A percentile compares a stretch with the other conserved stretches of the same genome.
Evolutionary conservation across 306 rosid genomes (phyloP).

Genomic region (Cucurbita ficifolia): DNA sequence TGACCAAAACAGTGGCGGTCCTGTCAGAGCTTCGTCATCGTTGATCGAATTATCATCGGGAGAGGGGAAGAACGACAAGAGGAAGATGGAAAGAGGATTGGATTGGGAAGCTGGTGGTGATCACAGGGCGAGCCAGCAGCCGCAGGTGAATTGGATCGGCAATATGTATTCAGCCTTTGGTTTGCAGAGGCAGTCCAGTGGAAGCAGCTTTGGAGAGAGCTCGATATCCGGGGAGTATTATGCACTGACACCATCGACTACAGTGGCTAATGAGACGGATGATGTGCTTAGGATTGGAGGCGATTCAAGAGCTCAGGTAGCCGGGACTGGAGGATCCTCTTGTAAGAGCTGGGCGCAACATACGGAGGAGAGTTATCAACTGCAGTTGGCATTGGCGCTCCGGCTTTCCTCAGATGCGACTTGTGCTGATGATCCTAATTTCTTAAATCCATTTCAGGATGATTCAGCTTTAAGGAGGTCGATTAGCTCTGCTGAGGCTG

Average conservation of each 20-base stretch:
- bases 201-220: constrained; percentile 90
- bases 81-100: constrained; percentile 35
- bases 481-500: constrained; percentile 34
- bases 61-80: constrained; percentile 42
- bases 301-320: constrained; percentile 31
- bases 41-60: constrained; percentile 40
- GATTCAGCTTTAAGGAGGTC: constrained; percentile 29
- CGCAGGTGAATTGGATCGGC: constrained; percentile 62
- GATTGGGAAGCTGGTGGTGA: constrained; percentile 69
- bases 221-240: constrained; percentile 83
- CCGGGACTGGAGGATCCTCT: constrained; percentile 30
- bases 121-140: constrained; percentile 45
- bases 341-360: constrained; percentile 99
- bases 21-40: constrained; percentile 24
- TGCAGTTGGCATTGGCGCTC: constrained; percentile 81
- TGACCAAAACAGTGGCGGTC: constrained; percentile 35
- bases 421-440: constrained; percentile 86
- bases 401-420: constrained; percentile 79
- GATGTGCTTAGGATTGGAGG: constrained; percentile 34
- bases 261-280: constrained; percentile 58
- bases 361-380: constrained; percentile 95
- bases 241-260: constrained; percentile 50
- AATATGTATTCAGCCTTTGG: constrained; percentile 49
- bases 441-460: constrained; percentile 59
- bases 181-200: constrained; percentile 91